Percentiles rank a stretch among this genome's conserved stretches.
Conservation (phyloP, 495 filamentous ascomycete genomes). For the Evernia prunastri region DNA sequence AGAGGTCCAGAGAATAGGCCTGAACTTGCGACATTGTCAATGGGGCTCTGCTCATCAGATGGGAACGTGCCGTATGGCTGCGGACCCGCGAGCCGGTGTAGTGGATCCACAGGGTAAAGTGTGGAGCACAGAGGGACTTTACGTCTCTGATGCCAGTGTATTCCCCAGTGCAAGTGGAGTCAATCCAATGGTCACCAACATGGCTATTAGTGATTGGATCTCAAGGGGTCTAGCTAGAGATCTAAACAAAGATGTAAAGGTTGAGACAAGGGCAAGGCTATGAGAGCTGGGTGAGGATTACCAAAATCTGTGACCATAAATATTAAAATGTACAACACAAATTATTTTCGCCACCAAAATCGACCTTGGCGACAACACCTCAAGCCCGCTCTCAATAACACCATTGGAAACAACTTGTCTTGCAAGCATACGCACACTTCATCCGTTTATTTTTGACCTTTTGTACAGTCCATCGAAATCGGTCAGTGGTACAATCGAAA, state of each 20-base stretch:
- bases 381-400: too few relatives aligned
- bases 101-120: constrained; percentile 69
- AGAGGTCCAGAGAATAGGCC: constrained; percentile 49
- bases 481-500: too few relatives aligned
- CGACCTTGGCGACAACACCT: too few relatives aligned
- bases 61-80: constrained; percentile 81
- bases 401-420: too few relatives aligned
- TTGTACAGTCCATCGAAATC: too few relatives aligned
- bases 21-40: constrained; percentile 39
- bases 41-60: constrained; percentile 80
- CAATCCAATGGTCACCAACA: constrained; percentile 88
- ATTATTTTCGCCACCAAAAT: too few relatives aligned
- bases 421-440: too few relatives aligned
- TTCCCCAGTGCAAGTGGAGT: constrained; percentile 87
- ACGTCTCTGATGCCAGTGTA: constrained; percentile 79
- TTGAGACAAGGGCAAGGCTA: not conserved
- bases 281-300: not conserved
- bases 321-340: too few relatives aligned
- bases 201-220: constrained; percentile 72
- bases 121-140: constrained; percentile 68
- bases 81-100: constrained; percentile 51
- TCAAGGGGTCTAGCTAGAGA: constrained; percentile 41
- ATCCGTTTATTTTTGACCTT: too few relatives aligned
- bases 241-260: not conserved
- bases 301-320: not conserved